Conservation (phyloP, 257 asterid genomes). For the Capsicum rhomboideum region DNA sequence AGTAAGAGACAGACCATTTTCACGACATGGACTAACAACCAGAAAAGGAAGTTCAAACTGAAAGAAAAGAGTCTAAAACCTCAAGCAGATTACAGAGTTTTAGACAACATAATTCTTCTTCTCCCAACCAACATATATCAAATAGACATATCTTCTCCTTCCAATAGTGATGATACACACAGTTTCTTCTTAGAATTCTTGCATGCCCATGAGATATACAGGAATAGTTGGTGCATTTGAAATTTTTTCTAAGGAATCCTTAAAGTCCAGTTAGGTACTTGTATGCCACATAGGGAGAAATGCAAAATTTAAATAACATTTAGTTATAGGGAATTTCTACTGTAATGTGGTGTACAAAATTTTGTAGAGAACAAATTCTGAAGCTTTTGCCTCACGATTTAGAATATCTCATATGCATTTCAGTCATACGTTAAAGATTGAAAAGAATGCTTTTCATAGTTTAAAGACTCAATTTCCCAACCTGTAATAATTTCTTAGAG, state of each 20-base stretch:
- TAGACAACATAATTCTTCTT: not conserved
- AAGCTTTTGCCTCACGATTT: not conserved
- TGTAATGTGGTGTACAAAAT: not conserved
- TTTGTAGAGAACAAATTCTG: not conserved
- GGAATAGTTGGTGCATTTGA: not conserved
- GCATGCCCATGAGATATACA: not conserved
- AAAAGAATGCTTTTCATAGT: not conserved
- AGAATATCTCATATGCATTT: not conserved
- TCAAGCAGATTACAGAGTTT: not conserved
- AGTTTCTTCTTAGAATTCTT: not conserved
- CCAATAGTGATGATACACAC: not conserved
- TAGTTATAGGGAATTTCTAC: not conserved
- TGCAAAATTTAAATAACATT: not conserved
- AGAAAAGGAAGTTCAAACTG: not conserved
- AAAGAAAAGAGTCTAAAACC: not conserved
- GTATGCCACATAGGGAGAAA: not conserved
- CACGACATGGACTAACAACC: not conserved
- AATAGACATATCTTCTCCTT: not conserved
- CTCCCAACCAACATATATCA: not conserved
- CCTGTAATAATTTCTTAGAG: not conserved
- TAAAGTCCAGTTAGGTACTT: not conserved
- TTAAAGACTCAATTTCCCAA: constrained; percentile 3
- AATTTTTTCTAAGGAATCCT: not conserved
- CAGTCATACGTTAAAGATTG: not conserved
- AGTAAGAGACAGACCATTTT: too few relatives aligned